Evolutionary conservation across 2,329 filamentous ascomycete genomes (phyloP), one percentile per base, ranked within the genome.

Genomic region (Tolypocladium paradoxum): DNA sequence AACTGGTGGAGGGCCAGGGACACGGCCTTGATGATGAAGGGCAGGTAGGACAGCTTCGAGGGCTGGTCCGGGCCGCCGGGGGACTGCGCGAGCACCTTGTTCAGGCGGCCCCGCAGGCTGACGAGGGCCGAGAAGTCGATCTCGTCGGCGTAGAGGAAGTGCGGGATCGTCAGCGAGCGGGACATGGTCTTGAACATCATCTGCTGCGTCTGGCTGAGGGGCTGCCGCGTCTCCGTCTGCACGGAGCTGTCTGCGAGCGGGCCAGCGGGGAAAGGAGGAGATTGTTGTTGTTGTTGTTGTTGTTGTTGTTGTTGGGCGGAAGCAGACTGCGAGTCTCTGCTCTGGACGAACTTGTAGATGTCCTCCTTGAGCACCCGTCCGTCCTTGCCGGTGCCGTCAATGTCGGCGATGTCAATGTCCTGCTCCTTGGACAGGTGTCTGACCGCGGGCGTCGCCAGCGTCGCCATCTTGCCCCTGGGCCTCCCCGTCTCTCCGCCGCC

Each of bases 181-280:
- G 92, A 96, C 93, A 99, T 99, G 55, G 84, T 81, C 74, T 95
- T 96, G 83, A 96, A 97, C 93, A 99, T 99, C 65, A 90, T 87
- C 37, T 81, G 78, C 72, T 97, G 92, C 16, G 88, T 87, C 37
- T 84, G 85, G 14, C 88, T 88, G 56, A 99, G 75, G 54, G 81
- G 74, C 34, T 85, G 76, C 2, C 76, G 70, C 9, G 83, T 87
- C 69, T 97, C 93, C 52, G 73, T 73, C 67, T 88, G 85, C 47
- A 73, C 71, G 9, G 70, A 61, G 24, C 68, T 60, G 24, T 59
- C 51, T 27, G 52, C 27, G 27, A 8, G 24, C 43, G 12, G 24
- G 43, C 16, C 18, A 29, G 8, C 24, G 27, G 16, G 16, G 27
- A 6, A 29, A 29, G 29, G 8, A 29, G 29, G 8, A 29, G 29